A percentile compares a stretch with the other conserved stretches of the same genome.
These are phyloP conservation scores for Citrus unshiu DNA, from an alignment of 345 rosid genomes.

Conservation along the genomic window DNA sequence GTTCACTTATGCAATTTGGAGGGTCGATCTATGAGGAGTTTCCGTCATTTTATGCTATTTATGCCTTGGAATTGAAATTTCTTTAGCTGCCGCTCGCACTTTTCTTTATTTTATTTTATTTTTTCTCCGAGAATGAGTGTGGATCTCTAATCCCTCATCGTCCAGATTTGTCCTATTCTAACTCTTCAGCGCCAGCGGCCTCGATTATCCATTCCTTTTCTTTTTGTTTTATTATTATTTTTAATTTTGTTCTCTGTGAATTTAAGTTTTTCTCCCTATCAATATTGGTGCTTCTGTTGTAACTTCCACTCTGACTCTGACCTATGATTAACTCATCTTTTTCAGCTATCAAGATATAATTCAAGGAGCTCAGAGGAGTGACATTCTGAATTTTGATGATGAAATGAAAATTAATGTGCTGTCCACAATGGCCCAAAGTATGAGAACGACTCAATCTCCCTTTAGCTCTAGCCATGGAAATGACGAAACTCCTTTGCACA, in stretches of 20 bases:
- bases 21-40: not conserved
- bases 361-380: not conserved
- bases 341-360: conserved; percentile 16
- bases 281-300: not conserved
- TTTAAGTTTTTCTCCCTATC: not conserved
- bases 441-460: conserved; percentile 49
- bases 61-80: not conserved
- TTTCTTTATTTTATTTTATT: too few species aligned
- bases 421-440: conserved; percentile 45
- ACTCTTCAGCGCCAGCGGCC: not conserved
- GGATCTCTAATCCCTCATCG: not conserved
- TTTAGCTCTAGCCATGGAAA: conserved; percentile 44
- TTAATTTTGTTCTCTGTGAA: not conserved
- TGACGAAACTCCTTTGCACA: conserved; percentile 37
- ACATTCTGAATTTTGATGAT: conserved; percentile 5
- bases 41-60: not conserved
- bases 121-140: not conserved
- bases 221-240: not conserved
- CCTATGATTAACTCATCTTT: not conserved
- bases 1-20: not conserved
- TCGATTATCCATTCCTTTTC: not conserved
- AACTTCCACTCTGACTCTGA: not conserved
- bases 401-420: conserved; percentile 35
- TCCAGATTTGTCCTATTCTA: not conserved
- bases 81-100: not conserved